Evolutionary conservation across 306 rosid species (phyloP).

Genomic region (Neltuma alba): DNA sequence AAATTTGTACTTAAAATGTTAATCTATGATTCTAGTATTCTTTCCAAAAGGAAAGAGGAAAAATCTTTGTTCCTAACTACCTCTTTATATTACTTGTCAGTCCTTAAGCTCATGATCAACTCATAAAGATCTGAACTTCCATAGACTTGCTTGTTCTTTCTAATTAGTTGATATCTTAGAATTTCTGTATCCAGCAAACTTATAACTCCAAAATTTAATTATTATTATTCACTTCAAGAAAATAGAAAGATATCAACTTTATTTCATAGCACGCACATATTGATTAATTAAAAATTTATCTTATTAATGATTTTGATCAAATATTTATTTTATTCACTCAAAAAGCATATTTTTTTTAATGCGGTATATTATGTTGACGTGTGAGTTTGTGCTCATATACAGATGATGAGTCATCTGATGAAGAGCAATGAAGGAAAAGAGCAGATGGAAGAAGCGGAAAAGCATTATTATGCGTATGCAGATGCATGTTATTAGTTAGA

Average conservation of each 20-base stretch:
- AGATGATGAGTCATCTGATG: not conserved
- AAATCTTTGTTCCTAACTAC: not conserved
- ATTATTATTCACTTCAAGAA: not conserved
- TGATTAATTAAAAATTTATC: too few relatives aligned
- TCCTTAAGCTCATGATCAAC: too few relatives aligned
- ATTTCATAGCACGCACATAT: too few relatives aligned
- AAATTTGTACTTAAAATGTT: too few relatives aligned
- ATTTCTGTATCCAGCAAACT: too few relatives aligned
- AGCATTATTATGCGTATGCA: not conserved
- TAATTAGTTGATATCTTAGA: too few relatives aligned
- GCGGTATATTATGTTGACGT: not conserved
- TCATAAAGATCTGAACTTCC: too few relatives aligned
- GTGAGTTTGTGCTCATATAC: not conserved
- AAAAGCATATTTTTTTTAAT: not conserved
- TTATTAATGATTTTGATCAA: too few relatives aligned
- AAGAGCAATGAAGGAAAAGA: not conserved
- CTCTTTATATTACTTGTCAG: not conserved
- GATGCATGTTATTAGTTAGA: not conserved
- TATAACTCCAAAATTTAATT: not conserved
- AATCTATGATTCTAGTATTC: too few relatives aligned
- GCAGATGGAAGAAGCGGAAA: not conserved
- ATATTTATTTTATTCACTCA: not conserved
- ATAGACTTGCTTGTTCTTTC: too few relatives aligned
- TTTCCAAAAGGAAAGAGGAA: too few relatives aligned
- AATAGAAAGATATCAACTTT: not conserved